Evolutionary conservation across 192 early-diverging fungal species (phyloP).

Genomic region (Backusella mclennaniae): DNA sequence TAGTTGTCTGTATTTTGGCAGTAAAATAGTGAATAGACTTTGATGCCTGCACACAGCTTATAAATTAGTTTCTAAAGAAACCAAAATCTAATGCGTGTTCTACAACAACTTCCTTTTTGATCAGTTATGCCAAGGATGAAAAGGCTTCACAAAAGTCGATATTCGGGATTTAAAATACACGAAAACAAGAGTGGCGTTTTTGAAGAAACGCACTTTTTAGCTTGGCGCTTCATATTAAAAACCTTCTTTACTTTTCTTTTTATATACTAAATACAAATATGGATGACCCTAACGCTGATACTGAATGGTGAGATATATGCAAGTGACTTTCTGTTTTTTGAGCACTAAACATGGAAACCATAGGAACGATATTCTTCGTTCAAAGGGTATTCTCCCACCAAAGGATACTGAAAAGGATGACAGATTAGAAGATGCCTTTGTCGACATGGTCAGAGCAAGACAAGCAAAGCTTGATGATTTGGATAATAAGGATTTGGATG

Average conservation of each 20-base stretch:
- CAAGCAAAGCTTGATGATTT: conserved; percentile 59
- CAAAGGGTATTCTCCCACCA: conserved; percentile 84
- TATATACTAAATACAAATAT: conserved; percentile 10
- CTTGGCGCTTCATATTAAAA: background rate
- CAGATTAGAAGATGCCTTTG: conserved; percentile 70
- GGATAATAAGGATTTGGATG: conserved; percentile 70
- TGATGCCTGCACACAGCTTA: no score
- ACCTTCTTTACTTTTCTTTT: background rate
- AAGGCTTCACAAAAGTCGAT: no score
- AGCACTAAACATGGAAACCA: background rate
- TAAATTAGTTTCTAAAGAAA: no score
- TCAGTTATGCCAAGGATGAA: background rate
- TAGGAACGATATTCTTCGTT: conserved; percentile 93
- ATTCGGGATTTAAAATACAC: background rate
- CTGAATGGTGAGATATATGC: conserved; percentile 31
- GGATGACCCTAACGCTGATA: conserved; percentile 43
- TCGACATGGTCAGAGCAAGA: conserved; percentile 59
- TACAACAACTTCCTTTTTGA: no score
- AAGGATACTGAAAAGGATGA: conserved; percentile 75
- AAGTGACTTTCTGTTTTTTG: background rate
- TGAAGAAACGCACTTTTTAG: background rate
- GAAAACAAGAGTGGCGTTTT: background rate
- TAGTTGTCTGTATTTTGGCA: no score
- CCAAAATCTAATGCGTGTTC: no score
- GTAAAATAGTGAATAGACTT: no score